These are phyloP conservation scores for Closterium sp. DNA, from an alignment of 139 green algal genomes.

Conservation along the genomic window DNA sequence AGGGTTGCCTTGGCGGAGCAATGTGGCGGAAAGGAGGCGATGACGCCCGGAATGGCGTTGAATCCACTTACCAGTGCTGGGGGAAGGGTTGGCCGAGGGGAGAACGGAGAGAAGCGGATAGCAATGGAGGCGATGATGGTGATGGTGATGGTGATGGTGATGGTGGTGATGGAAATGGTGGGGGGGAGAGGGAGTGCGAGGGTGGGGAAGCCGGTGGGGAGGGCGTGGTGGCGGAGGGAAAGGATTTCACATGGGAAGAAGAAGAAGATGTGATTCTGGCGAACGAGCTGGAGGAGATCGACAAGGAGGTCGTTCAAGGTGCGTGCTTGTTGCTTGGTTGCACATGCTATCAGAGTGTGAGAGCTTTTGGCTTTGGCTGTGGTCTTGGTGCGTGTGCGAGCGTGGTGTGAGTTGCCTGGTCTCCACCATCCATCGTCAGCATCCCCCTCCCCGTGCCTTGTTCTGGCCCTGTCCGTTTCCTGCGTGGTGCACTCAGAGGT, in stretches of 20 bases:
- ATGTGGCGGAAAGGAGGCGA: not conserved
- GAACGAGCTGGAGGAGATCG: not conserved
- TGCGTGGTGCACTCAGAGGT: not conserved
- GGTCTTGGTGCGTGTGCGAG: not conserved
- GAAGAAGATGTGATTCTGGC: not conserved
- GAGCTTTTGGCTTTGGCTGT: too few relatives aligned
- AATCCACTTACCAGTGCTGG: not conserved
- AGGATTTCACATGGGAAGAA: not conserved
- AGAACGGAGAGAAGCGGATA: not conserved
- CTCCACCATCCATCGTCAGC: not conserved
- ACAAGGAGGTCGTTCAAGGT: not conserved
- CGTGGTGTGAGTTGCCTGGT: not conserved
- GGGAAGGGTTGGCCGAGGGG: not conserved
- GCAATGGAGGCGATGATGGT: not conserved
- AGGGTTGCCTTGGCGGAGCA: not conserved
- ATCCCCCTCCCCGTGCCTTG: too few relatives aligned
- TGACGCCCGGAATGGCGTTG: not conserved
- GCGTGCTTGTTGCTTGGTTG: not conserved
- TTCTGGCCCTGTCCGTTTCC: not conserved
- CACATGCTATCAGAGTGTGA: too few relatives aligned
- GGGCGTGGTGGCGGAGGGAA: not conserved
- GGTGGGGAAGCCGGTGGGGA: not conserved
- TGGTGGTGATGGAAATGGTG: not conserved
- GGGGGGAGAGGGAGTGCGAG: not conserved
- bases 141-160: too few relatives aligned